Evolutionary conservation across 495 filamentous ascomycete species (phyloP), one percentile per base, ranked within the genome.

Genomic region (Podospora australis): DNA sequence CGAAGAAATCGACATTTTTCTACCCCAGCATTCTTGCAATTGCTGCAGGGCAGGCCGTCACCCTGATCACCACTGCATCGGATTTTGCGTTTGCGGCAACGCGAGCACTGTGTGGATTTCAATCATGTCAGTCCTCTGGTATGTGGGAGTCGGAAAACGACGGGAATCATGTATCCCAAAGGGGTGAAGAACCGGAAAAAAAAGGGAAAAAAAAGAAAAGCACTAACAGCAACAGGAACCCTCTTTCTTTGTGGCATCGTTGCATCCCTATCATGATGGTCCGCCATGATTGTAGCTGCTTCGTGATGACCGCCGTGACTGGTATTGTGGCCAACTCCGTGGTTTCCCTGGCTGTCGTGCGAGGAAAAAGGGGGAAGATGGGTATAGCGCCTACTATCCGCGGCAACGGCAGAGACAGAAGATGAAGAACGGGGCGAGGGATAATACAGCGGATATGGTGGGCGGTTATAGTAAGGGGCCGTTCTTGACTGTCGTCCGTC

Each of bases 41-140:
- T 95, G 13, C 76, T 67, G 61, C 92, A 98, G 23, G 86, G 87
- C 19, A 71, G 70, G 8, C 83, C 86, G 60, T 87, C 77, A 21
- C 82, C 83, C 4, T 74, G 73, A 63, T 96, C 90, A 25, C 91
- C 92, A 51, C 87, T 95, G 70, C 92, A 98, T 62, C 88, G 86
- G 58, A 98, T 98, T 72, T 98, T 98, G 44, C 92, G 78, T 64
- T 90, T 90, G 41, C 92, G 82, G 62, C 92, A 98, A 50, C 92
- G 81, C 23, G 78, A 79, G 66, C 92, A 98, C 92, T 97, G 52
- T 51, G 29, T 8, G 30, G 16, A 46, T 7, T 23, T 13, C 14
- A 35, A 1, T 13, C 2, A 2, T 20, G 47, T 51, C 41, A 61
- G 53, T 39, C 2, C 14, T 3, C 23, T 14, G 2, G 4, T 10